Conservation (phyloP, 805 yeast species). For the Phaffomyces opuntiae region DNA sequence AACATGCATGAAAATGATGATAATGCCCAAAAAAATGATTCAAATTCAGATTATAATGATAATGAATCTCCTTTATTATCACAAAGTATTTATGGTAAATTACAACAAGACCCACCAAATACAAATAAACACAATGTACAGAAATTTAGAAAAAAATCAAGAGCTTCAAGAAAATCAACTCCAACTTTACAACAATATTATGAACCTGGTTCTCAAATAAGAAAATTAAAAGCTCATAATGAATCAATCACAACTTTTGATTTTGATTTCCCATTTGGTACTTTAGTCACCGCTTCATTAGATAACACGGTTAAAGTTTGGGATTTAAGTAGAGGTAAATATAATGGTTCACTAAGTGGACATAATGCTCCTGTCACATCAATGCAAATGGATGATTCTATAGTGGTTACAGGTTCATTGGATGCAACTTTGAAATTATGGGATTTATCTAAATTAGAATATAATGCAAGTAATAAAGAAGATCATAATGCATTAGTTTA, state of each 20-base stretch:
- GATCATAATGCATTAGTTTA: conserved; percentile 33
- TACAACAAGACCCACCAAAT: conserved; percentile 28
- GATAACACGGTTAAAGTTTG: conserved; percentile 79
- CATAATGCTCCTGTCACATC: conserved; percentile 55
- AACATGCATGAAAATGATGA: not conserved
- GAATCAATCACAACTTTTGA: conserved; percentile 51
- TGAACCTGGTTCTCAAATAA: conserved; percentile 49
- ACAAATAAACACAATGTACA: not conserved
- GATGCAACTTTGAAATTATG: conserved; percentile 61
- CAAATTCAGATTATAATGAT: conserved; percentile 5
- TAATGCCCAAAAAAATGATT: conserved; percentile 2
- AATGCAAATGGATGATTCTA: conserved; percentile 47
- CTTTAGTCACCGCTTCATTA: conserved; percentile 66
- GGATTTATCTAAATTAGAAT: conserved; percentile 35
- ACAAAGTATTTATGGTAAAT: conserved; percentile 38
- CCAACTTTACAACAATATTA: conserved; percentile 63
- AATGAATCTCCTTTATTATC: conserved; percentile 28
- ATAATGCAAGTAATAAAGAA: conserved; percentile 5
- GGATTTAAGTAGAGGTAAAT: conserved; percentile 60
- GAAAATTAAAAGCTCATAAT: conserved; percentile 44
- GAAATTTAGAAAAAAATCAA: conserved; percentile 23
- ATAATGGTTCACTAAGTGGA: conserved; percentile 48
- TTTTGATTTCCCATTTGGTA: conserved; percentile 70
- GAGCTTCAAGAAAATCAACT: conserved; percentile 39
- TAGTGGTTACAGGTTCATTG: conserved; percentile 48